These are phyloP conservation scores for Hypoxylon sp. DNA, from an alignment of 2,329 filamentous ascomycete genomes.

Conservation along the genomic window DNA sequence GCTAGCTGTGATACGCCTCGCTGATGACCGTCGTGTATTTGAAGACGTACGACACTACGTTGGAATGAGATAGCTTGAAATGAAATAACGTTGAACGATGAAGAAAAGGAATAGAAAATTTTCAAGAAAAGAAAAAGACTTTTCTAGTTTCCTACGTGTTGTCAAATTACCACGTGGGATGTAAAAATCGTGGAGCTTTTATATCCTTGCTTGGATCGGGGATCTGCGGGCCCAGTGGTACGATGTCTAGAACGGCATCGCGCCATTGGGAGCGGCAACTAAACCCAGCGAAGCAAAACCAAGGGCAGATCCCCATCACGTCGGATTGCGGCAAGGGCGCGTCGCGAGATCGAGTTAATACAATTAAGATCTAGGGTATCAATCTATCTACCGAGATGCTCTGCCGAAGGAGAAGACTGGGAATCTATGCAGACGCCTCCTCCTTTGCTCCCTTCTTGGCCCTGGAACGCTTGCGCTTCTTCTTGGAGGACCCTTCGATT, in stretches of 20 bases:
- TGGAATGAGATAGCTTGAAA: not conserved
- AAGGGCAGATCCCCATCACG: constrained; percentile 19
- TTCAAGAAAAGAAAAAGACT: not conserved
- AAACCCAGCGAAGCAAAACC: constrained; percentile 29
- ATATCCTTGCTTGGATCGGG: constrained; percentile 28
- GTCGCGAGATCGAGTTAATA: constrained; percentile 1
- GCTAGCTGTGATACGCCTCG: not conserved
- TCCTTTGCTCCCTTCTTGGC: constrained; percentile 50
- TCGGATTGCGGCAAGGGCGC: constrained; percentile 19
- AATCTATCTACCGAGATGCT: constrained; percentile 42
- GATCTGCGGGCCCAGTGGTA: constrained; percentile 36
- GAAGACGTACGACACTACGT: not conserved
- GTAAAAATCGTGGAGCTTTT: not conserved
- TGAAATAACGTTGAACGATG: not conserved
- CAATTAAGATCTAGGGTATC: constrained; percentile 35
- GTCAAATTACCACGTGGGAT: not conserved
- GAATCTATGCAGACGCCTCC: constrained; percentile 28
- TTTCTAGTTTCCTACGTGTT: not conserved
- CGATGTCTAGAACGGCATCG: constrained; percentile 35
- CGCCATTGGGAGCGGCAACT: constrained; percentile 37
- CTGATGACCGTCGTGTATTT: not conserved
- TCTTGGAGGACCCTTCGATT: constrained; percentile 56
- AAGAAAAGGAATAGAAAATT: not conserved
- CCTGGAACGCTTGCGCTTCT: constrained; percentile 54
- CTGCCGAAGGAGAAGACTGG: constrained; percentile 28